Evolutionary conservation across 2,329 filamentous ascomycete species (phyloP), one percentile per base, ranked within the genome.

Genomic region (Rachicladosporium sp.): DNA sequence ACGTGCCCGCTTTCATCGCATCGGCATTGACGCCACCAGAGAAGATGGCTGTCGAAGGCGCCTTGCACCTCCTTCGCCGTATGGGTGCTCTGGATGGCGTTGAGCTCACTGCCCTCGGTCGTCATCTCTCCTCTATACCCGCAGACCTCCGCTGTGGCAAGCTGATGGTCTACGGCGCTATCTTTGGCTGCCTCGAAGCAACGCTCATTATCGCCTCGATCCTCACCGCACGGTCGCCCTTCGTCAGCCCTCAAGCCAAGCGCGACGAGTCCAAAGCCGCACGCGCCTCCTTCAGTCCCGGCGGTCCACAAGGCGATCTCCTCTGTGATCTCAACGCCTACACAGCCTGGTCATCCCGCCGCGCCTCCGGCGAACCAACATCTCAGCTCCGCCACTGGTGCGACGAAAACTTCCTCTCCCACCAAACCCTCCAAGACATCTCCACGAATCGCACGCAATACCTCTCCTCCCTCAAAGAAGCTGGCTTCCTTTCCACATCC

Each of bases 61-160:
- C 91, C 1, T 69, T 98, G 47, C 74, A 69, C 48, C 70, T 93
- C 41, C 69, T 98, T 3, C 73, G 75, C 9, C 74, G 87, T 7
- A 93, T 98, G 71, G 91, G 91, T 23, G 89, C 88, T 1, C 69
- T 96, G 10, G 84, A 91, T 50, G 84, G 84, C 33, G 77, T 85
- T 42, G 82, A 86, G 52, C 71, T 98, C 31, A 96, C 91, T 0
- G 87, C 88, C 3, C 77, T 98, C 35, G 91, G 91, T 31, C 79
- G 82, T 38, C 91, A 96, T 63, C 70, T 98, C n/a, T 82, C 88
- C 11, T 85, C 93, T 76, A 87, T 98, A 37, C 91, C 91, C 2
- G 85, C 89, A 1, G 91, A 98, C 55, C 70, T 98, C 35, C 78
- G 89, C 21, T 93, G 87, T 58, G 86, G 84, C 34, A 98, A 98